Evolutionary conservation across 2,329 filamentous ascomycete genomes (phyloP).

Genomic region (Paracorniculantispora psalliotae): DNA sequence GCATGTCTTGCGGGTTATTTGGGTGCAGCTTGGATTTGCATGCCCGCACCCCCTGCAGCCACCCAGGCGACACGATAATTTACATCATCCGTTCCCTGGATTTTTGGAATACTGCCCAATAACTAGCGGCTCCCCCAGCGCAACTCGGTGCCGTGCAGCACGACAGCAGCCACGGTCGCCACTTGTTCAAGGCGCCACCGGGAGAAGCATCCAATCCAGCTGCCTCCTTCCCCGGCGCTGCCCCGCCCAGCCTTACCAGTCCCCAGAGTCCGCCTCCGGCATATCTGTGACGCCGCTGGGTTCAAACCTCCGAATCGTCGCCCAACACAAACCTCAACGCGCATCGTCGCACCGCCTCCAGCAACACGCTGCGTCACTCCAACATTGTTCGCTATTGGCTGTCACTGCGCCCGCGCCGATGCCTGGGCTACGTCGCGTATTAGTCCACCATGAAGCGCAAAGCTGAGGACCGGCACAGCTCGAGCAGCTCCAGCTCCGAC

Average conservation of each 20-base stretch:
- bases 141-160: no score
- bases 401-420: background rate
- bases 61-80: no score
- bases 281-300: background rate
- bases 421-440: background rate
- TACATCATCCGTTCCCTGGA: no score
- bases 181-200: background rate
- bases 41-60: no score
- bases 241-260: background rate
- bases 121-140: no score
- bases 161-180: background rate
- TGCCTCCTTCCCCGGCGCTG: background rate
- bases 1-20: no score
- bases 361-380: background rate
- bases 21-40: background rate
- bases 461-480: background rate
- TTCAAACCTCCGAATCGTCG: background rate
- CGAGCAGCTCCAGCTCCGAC: constrained; percentile 2
- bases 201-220: background rate
- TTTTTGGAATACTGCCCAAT: no score
- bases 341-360: background rate
- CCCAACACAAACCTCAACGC: background rate
- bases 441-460: constrained; percentile 10
- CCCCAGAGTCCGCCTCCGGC: no score
- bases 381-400: no score